Evolutionary conservation across 495 filamentous ascomycete species (phyloP), one percentile per base, ranked within the genome.

Genomic region (Hypoxylon fragiforme): DNA sequence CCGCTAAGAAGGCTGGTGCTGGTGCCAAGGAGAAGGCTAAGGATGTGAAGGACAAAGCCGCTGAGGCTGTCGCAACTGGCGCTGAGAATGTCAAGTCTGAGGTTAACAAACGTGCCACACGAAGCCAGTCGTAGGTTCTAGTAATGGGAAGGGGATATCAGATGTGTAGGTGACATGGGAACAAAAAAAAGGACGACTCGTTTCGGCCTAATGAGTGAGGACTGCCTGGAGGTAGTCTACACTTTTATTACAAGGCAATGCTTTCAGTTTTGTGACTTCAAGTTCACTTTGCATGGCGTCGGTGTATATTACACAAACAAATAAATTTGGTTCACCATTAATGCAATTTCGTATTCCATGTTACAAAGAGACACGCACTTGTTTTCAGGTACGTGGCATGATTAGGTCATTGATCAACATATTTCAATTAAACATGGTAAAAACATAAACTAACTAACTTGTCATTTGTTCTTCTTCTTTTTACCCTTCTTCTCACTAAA

Each of bases 11-110:
- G 70, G 77, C 76, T 30, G 82, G 80, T 21, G 77, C 83, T 60
- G 86, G 90, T 70, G 83, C 78, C 49, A 92, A 92, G 84, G 82
- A 84, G 54, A 78, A 84, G 59, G 88, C 84, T 16, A 75, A 75
- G 59, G 82, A 85, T 46, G 77, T 75, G 59, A 94, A 94, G 84
- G 90, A 91, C 76, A 90, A 95, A 81, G 80, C 79, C 24, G 81
- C 81, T 3, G 82, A 88, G 72, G 87, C 86, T 51, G 78, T 80
- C 59, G 69, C 83, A 44, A 81, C 83, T 48, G 81, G 85, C 40
- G 78, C 82, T 37, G 87, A 91, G 50, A 79, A 82, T 19, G 81
- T 72, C 54, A 88, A 87, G 76, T 75, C 77, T 31, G 73, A 74
- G 65, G 86, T 80, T 14, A 79, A 62, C 68, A 83, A 83, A 76